Evolutionary conservation across 768 basidiomycete species (phyloP).

Genomic region (Aureoboletus auriporus): DNA sequence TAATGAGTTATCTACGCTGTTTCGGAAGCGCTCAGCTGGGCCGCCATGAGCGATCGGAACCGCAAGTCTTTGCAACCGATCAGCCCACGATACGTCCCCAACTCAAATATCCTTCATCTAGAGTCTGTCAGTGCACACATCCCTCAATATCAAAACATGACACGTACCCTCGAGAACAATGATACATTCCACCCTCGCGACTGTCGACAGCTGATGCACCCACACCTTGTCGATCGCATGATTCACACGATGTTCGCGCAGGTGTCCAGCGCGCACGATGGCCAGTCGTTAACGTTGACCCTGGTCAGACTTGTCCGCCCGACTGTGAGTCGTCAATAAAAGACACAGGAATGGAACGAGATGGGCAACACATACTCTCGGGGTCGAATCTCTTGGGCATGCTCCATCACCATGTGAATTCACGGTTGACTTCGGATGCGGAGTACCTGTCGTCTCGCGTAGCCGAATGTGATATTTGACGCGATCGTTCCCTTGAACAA

Average conservation of each 20-base stretch:
- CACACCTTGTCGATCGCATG: slow-evolving; percentile 89
- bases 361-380: too few species aligned
- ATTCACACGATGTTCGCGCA: slow-evolving; percentile 78
- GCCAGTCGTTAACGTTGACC: slow-evolving; percentile 81
- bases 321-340: too few species aligned
- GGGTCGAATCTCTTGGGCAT: slow-evolving; percentile 95
- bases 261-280: slow-evolving; percentile 83
- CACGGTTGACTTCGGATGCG: slow-evolving; percentile 89
- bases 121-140: not conserved
- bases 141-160: not conserved
- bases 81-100: slow-evolving; percentile 75
- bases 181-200: slow-evolving; percentile 85
- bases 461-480: slow-evolving; percentile 90
- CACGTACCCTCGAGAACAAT: slow-evolving; percentile 83
- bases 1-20: slow-evolving; percentile 2
- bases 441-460: slow-evolving; percentile 81
- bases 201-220: slow-evolving; percentile 86
- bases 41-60: slow-evolving; percentile 86
- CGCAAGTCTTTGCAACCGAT: slow-evolving; percentile 70
- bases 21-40: slow-evolving; percentile 62
- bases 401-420: slow-evolving; percentile 93
- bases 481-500: slow-evolving; percentile 92
- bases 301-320: slow-evolving; percentile 38
- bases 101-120: slow-evolving; percentile 78
- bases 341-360: too few species aligned